Conservation (phyloP, 2,329 filamentous ascomycete species). For the Nemania diffusa region DNA sequence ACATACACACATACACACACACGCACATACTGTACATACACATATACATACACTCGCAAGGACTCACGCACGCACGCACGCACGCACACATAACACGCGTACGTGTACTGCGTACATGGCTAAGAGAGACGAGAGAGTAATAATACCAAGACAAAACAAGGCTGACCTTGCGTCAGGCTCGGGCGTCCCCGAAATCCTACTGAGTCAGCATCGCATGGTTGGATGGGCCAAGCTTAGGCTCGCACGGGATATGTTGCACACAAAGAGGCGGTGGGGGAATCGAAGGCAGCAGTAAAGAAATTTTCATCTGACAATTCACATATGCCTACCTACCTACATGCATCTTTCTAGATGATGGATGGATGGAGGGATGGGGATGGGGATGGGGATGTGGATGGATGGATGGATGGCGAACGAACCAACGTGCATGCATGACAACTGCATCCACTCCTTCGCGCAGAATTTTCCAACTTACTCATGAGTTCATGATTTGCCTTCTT, state of each 20-base stretch:
- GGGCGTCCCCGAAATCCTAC: slow-evolving; percentile 35
- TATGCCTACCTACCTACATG: slow-evolving; percentile 9
- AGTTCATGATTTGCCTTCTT: slow-evolving; percentile 3
- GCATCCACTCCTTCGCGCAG: not conserved
- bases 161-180: slow-evolving; percentile 36
- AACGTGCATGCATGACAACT: slow-evolving; percentile 6
- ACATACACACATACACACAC: not conserved
- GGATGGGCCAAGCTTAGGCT: not conserved
- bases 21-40: no score
- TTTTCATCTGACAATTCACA: slow-evolving; percentile 4
- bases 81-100: no score
- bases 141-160: slow-evolving; percentile 20
- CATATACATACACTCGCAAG: not conserved
- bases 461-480: slow-evolving; percentile 2
- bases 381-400: no score
- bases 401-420: not conserved
- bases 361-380: slow-evolving; percentile 18
- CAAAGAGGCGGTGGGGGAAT: slow-evolving; percentile 31
- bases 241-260: slow-evolving; percentile 21
- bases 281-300: slow-evolving; percentile 7
- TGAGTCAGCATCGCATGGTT: slow-evolving; percentile 29
- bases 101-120: no score
- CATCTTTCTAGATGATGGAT: not conserved
- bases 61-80: no score
- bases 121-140: slow-evolving; percentile 4